Evolutionary conservation across 306 rosid genomes (phyloP), one percentile per base, ranked within the genome.

Genomic region (Alnus rubra): DNA sequence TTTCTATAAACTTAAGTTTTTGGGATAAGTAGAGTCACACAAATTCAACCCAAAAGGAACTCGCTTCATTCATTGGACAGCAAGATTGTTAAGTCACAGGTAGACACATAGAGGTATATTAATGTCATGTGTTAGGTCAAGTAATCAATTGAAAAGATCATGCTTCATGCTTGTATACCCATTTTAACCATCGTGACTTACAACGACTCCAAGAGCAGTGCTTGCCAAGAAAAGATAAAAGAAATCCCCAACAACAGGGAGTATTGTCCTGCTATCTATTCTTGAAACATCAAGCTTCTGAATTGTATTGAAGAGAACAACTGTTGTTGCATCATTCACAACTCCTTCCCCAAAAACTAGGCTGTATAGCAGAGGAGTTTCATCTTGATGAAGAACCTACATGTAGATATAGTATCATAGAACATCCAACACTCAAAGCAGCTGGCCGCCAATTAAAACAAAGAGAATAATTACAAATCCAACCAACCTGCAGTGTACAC

Each of bases 271-370:
- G 60, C 84, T 73, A 39, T 74, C 54, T 19, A 88, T 63, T 65
- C 69, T 87, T 28, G 86, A 85, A 77, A 91, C 87, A 60, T 92
- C 94, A 70, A 92, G 78, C 86, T 92, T 91, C 78, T 90, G 98
- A 72, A 95, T 84, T 23, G 98, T 95, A 75, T 94, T 85, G 90
- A 91, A 95, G 78, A 95, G 92, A 69, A 94, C 97, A 79, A 94
- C 95, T 13, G 97, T 87, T 7, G 98, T 94, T 39, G 98, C 97
- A 84, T 94, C 98, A 72, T 94, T 94, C 76, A 92, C 97, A 33
- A 89, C 97, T 81, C 97, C 97, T 92, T 94, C 97, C 62, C 97
- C 98, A 77, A 94, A 94, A 42, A 94, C 97, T 73, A 94, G 81
- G 88, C 97, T 94, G 93, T 92, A 92, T 30, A 94, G 88, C 60